Evolutionary conservation across 352 stramenopile genomes (phyloP), one percentile per base, ranked within the genome.

Genomic region (Pythium phragmitis): DNA sequence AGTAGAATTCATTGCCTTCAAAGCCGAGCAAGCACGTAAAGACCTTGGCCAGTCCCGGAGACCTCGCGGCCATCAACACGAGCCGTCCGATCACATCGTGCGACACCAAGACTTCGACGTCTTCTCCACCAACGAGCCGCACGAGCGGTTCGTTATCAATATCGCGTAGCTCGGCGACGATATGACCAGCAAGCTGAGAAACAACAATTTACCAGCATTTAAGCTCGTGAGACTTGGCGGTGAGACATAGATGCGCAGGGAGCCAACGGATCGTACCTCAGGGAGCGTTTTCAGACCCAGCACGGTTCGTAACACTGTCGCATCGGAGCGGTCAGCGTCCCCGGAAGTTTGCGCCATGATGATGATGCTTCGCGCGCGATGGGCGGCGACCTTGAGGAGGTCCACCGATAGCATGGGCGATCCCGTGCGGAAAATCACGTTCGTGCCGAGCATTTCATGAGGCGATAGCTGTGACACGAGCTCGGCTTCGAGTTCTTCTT

Each of bases 1-100:
- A 85, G 73, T 97, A 97, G 43, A 96, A 96, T 46, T 97, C 89
- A 54, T 87, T 89, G 34, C 88, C 87, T 53, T 94, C 86, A 57
- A 97, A 96, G 1, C 87, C 89, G 8, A 97, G 76, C 21, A 92
- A 54, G 28, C 69, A 70, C 1, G 80, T 77, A 52, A 84, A 92
- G 3, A 92, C 77, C 47, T 76, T 70, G 2, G 89, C 85, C 17
- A 97, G 74, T 17, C 87, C 88, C 46, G 87, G 85, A 46, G 85
- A 92, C n/a, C 88, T 67, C 16, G 87, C 84, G 43, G 87, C 89
- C 81, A 95, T 94, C 21, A 96, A 62, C 37, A 96, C 88, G 8
- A 97, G 65, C 9, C 87, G 80, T 0, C 89, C 88, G 52, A 97
- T 96, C 17, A 96, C 80, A 60, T 96, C 88, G 51, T 96, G 85